These are phyloP conservation scores for Monosiga brevicollis DNA, from an alignment of 78 protist genomes.

Conservation along the genomic window DNA sequence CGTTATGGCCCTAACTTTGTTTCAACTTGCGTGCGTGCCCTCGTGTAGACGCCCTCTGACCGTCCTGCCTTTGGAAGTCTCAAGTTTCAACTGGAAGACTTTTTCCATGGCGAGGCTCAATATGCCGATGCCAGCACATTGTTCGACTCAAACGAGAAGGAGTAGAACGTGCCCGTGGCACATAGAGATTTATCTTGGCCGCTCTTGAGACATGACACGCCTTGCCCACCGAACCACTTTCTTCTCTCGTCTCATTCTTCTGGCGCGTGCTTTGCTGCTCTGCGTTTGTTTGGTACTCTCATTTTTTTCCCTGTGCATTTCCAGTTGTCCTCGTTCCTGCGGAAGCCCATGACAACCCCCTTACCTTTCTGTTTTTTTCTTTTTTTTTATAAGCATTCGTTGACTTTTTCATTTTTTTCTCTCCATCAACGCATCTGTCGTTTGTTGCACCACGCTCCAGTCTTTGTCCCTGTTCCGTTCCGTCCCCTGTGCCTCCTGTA, in stretches of 20 bases:
- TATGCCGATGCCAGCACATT: neutral
- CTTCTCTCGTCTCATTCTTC: neutral
- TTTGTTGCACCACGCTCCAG: too few relatives aligned
- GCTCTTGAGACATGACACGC: neutral
- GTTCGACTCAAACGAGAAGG: neutral
- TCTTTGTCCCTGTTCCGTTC: neutral
- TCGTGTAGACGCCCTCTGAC: neutral
- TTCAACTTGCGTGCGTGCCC: neutral
- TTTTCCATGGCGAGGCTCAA: neutral
- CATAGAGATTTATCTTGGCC: neutral
- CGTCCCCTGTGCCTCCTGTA: neutral
- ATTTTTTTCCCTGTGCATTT: neutral
- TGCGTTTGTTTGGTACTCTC: neutral
- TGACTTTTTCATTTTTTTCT: too few relatives aligned
- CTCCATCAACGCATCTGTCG: too few relatives aligned
- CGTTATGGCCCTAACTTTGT: neutral
- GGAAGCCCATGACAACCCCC: neutral
- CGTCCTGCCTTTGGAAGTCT: slow-evolving; percentile 15
- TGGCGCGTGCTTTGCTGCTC: neutral
- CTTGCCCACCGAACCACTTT: neutral
- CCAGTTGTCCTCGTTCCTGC: neutral
- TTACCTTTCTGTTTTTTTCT: neutral
- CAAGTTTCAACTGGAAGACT: neutral
- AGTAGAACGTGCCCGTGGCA: neutral
- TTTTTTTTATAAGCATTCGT: neutral